phyloP scores from a whole-genome alignment of 2,329 filamentous ascomycete species.

The Fusarium nygamai region DNA sequence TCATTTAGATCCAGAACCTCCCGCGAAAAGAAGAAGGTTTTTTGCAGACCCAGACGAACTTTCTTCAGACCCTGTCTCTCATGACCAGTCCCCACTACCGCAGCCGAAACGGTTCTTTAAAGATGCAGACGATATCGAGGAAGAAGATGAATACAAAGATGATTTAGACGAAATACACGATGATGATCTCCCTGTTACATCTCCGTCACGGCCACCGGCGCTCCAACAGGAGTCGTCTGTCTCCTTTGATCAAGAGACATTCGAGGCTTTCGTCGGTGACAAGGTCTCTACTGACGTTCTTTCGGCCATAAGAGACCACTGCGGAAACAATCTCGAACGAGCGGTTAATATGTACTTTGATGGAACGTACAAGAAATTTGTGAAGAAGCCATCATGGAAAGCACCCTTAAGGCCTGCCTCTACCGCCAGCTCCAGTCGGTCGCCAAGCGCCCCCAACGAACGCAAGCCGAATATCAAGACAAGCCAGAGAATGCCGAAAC shows the following conservation, averaged over 20 bases:
- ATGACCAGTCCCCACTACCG: conserved; percentile 37
- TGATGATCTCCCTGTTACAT: conserved; percentile 18
- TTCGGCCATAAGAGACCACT: conserved; percentile 61
- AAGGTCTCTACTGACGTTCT: conserved; percentile 62
- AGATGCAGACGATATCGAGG: conserved; percentile 36
- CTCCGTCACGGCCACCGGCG: conserved; percentile 4
- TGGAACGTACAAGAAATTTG: conserved; percentile 69
- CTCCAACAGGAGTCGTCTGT: conserved; percentile 42
- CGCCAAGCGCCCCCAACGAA: conserved; percentile 9
- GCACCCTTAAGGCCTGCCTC: conserved; percentile 2
- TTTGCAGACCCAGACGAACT: conserved; percentile 49
- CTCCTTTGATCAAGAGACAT: conserved; percentile 65
- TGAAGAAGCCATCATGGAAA: conserved; percentile 43
- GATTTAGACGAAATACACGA: conserved; percentile 22
- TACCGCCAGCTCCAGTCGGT: conserved; percentile 8
- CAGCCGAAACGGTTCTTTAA: conserved; percentile 42
- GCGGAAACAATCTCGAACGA: conserved; percentile 66
- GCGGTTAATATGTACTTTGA: conserved; percentile 78
- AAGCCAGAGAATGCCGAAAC: conserved; percentile 48
- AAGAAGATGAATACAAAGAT: conserved; percentile 27
- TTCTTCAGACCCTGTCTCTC: conserved; percentile 41
- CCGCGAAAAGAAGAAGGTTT: conserved; percentile 56
- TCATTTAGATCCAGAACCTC: conserved; percentile 52
- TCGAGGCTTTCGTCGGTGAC: conserved; percentile 69
- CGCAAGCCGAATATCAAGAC: conserved; percentile 16